Percentiles rank a stretch among this genome's conserved stretches.
phyloP scores from a whole-genome alignment of 2,329 filamentous ascomycete genomes.

The Neofusicoccum umdonicola region DNA sequence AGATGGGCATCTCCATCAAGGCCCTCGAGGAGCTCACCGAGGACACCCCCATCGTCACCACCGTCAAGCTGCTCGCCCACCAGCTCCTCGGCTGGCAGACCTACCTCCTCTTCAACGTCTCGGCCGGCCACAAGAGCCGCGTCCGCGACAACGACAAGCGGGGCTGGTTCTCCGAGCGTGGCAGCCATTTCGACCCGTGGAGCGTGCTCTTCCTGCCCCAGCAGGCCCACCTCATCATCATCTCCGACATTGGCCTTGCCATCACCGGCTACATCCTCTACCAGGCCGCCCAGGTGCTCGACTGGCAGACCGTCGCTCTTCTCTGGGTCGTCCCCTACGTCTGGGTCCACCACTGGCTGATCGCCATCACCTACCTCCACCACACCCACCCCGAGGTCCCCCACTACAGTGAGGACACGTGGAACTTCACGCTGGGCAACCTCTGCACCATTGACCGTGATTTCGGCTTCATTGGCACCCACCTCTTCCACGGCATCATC shows the following conservation, averaged over 20 bases:
- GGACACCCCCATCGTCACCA: slow-evolving; percentile 59
- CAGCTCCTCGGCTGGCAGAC: slow-evolving; percentile 64
- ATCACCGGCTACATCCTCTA: slow-evolving; percentile 51
- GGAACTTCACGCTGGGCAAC: slow-evolving; percentile 63
- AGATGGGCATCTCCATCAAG: slow-evolving; percentile 21
- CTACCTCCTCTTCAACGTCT: slow-evolving; percentile 60
- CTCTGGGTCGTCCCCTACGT: slow-evolving; percentile 65
- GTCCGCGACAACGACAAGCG: slow-evolving; percentile 14
- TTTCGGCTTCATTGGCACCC: slow-evolving; percentile 62
- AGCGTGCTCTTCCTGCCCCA: slow-evolving; percentile 59
- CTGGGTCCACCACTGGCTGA: slow-evolving; percentile 71
- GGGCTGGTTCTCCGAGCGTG: slow-evolving; percentile 14
- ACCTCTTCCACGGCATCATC: slow-evolving; percentile 66
- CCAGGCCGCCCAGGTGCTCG: slow-evolving; percentile 51
- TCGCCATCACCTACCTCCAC: slow-evolving; percentile 73
- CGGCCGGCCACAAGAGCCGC: slow-evolving; percentile 14
- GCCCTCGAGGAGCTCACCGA: slow-evolving; percentile 46
- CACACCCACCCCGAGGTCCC: slow-evolving; percentile 61
- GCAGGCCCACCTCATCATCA: slow-evolving; percentile 56
- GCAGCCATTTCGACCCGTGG: slow-evolving; percentile 59
- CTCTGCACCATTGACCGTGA: slow-evolving; percentile 63
- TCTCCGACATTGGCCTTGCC: slow-evolving; percentile 61
- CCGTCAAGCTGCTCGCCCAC: slow-evolving; percentile 57
- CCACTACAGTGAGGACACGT: slow-evolving; percentile 58
- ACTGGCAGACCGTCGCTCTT: slow-evolving; percentile 52